phyloP scores from a whole-genome alignment of 495 filamentous ascomycete species.

The Hypoxylon trugodes region DNA sequence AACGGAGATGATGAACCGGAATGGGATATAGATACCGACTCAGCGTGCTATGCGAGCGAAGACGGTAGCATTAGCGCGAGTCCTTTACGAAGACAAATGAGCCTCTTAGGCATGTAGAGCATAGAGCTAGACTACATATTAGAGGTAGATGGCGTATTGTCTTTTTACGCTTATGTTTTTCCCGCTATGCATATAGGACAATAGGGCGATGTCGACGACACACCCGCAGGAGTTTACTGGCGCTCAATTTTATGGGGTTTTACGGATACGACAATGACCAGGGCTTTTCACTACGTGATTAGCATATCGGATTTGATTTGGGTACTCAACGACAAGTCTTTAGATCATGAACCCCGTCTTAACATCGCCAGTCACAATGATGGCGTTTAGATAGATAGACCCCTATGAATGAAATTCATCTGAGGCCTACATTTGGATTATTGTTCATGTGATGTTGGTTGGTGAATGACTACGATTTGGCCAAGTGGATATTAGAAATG shows the following conservation, averaged over 20 bases:
- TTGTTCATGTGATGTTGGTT: neutral
- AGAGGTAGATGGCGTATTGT: conserved; percentile 27
- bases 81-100: conserved; percentile 74
- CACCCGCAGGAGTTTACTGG: conserved; percentile 32
- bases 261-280: conserved; percentile 5
- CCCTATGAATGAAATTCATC: conserved; percentile 18
- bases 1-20: conserved; percentile 62
- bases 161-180: conserved; percentile 15
- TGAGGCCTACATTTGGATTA: conserved; percentile 7
- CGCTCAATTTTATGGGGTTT: conserved; percentile 11
- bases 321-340: conserved; percentile 13
- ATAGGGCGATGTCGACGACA: conserved; percentile 28
- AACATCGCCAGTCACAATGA: conserved; percentile 28
- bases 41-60: conserved; percentile 70
- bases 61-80: conserved; percentile 67
- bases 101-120: conserved; percentile 61
- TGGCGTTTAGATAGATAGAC: conserved; percentile 31
- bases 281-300: conserved; percentile 3
- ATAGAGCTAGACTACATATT: conserved; percentile 39
- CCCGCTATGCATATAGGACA: conserved; percentile 7
- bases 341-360: conserved; percentile 9
- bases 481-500: no score
- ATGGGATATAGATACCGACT: conserved; percentile 90
- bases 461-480: neutral
- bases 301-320: conserved; percentile 14